Base-by-base conservation (phyloP, 805 yeast genomes). In the Wickerhamomyces strasburgensis region DNA sequence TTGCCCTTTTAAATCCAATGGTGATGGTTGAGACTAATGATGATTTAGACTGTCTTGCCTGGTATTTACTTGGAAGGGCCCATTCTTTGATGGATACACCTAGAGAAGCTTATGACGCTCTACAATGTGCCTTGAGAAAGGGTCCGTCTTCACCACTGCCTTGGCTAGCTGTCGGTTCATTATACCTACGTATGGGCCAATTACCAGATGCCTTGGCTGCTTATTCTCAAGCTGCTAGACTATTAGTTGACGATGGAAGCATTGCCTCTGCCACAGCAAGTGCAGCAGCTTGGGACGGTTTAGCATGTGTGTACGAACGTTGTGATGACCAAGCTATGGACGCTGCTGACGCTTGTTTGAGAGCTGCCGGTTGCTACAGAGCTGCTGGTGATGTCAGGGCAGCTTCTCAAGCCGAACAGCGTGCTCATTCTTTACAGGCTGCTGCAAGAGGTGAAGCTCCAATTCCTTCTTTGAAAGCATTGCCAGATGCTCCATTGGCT, bases 171-270 rank as follows among this genome's bases (percentile, higher is more conserved):
- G 76, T 79, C 19, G 88, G 84, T 3, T 67, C 74, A 10, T 60
- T 80, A 33, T 79, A 79, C 48, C 56, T 80, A 38, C 69, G 69
- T 43, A 60, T 78, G 45, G 73, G 73, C 31, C 86, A 80, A 54
- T 54, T 80, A 17, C 72, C 78, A 3, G 86, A 80, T 49, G 79
- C 86, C 0, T 60, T 80, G 34, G 77, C 80, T 5, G 84, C 85
- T 3, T 80, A 75, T 50, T 72, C 83, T 0, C 83, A 78, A 52
- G 84, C 83, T 2, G 67, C 78, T 14, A 62, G 77, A 31, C 52
- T 76, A 9, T 72, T 70, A 44, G 60, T 64, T 29, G 74, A 71
- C 33, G 75, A 70, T 31, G 64, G 64, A 9, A 61, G 68, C 6
- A 62, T 64, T 1, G 67, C 69, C 1, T 42, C 54, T 19, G 55